Percentiles rank a stretch among this genome's conserved stretches.
Conservation (phyloP, 129 eudicot genomes). For the Gnaphalium uliginosum region DNA sequence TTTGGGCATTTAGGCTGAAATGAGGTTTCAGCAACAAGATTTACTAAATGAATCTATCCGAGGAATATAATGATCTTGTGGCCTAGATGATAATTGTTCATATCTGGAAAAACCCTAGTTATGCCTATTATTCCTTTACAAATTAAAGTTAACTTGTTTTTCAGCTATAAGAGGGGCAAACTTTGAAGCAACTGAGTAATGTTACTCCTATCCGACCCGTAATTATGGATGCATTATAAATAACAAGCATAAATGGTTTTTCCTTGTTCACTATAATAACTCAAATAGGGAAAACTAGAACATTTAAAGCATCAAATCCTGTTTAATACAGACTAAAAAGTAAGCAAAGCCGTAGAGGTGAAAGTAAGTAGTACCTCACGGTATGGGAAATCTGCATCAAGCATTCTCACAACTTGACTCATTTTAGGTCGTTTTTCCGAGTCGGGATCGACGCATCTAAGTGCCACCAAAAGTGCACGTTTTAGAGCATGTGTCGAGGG, state of each 20-base stretch:
- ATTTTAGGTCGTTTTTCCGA: slow-evolving; percentile 87
- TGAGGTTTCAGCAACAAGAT: background rate
- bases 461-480: slow-evolving; percentile 89
- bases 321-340: background rate
- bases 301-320: too few species aligned
- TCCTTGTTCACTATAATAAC: background rate
- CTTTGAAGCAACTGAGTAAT: background rate
- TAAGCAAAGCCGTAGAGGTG: background rate
- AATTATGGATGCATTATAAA: background rate
- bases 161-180: background rate
- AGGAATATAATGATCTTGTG: background rate
- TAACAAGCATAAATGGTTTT: background rate
- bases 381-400: slow-evolving; percentile 76
- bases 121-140: too few species aligned
- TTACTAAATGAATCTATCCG: background rate
- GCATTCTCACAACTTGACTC: slow-evolving; percentile 96
- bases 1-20: background rate
- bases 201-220: background rate
- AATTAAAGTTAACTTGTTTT: too few species aligned
- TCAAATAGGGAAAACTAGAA: background rate
- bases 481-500: slow-evolving; percentile 85
- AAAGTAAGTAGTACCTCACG: slow-evolving; percentile 68
- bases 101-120: background rate
- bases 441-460: slow-evolving; percentile 95
- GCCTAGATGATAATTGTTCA: background rate